Evolutionary conservation across 1,284 basidiomycete genomes (phyloP), one percentile per base, ranked within the genome.

Genomic region (Exobasidium cylindrosporum): DNA sequence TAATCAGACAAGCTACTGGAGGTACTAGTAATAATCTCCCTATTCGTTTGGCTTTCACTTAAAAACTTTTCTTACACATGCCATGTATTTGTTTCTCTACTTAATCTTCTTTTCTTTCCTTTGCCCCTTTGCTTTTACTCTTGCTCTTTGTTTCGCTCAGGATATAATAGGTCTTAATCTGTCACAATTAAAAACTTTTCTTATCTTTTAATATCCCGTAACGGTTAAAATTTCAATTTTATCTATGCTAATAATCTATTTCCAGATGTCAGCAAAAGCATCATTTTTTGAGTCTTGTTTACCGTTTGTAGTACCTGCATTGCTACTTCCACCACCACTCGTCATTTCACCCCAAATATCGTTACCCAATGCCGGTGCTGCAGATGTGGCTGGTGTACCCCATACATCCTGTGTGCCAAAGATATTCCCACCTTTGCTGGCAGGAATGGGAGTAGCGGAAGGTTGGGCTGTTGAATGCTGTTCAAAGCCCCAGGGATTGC

Each of bases 251-350:
- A 31, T 2, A 31, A n/a, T 35, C 64, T 76, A 65, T 73, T 74
- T 75, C 77, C 77, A 78, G 54, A 78, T 77, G 60, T 78, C 73
- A n/a, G 77, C 72, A 55, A 78, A 78, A 0, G 72, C 75, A 53
- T 76, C 76, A n/a, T 73, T 63, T 54, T 73, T 71, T 14, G 45
- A 31, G 43, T 60, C 46, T 23, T 55, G 29, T 24, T 54, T 54
- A 7, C 45, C 30, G 11, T 61, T n/a, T 5, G 60, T 11, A 46
- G 43, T 14, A 3, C 43, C 32, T 13, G 59, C 4, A 7, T 35
- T 46, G 3, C 58, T 47, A 49, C 24, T 21, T 7, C 5, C 26
- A 43, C n/a, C 17, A 30, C 45, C 43, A 32, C 30, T 58, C 2
- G 29, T 24, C 11, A 23, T 23, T 57, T 35, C n/a, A 32, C 46